phyloP scores from a whole-genome alignment of 2,329 filamentous ascomycete genomes.

The Xylariaceae sp. region DNA sequence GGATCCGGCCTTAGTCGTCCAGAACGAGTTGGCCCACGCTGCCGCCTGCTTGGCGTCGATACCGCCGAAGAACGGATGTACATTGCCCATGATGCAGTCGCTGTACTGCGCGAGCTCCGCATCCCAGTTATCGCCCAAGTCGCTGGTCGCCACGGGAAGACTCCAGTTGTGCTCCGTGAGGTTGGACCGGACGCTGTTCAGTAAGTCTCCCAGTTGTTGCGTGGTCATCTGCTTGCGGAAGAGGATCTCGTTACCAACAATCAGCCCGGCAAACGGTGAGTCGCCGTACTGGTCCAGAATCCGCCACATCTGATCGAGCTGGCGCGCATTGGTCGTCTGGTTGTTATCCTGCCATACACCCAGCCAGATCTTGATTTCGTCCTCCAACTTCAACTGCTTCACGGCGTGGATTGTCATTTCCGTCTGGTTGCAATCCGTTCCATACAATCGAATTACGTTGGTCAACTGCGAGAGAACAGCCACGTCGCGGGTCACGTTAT shows the following conservation, averaged over 20 bases:
- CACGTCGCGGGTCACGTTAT: slow-evolving; percentile 88
- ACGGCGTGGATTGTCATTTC: slow-evolving; percentile 87
- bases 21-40: slow-evolving; percentile 78
- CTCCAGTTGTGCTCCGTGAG: slow-evolving; percentile 60
- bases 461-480: slow-evolving; percentile 87
- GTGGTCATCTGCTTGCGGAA: slow-evolving; percentile 71
- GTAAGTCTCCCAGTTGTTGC: slow-evolving; percentile 55
- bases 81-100: slow-evolving; percentile 92
- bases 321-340: slow-evolving; percentile 73
- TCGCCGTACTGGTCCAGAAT: slow-evolving; percentile 66
- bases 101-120: slow-evolving; percentile 60
- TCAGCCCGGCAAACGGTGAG: slow-evolving; percentile 72
- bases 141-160: slow-evolving; percentile 78
- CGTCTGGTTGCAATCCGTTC: slow-evolving; percentile 96
- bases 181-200: slow-evolving; percentile 66
- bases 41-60: slow-evolving; percentile 63
- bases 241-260: slow-evolving; percentile 74
- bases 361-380: slow-evolving; percentile 80
- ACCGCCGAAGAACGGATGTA: slow-evolving; percentile 93
- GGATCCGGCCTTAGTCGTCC: slow-evolving; percentile 61
- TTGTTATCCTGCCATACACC: slow-evolving; percentile 91
- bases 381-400: slow-evolving; percentile 63
- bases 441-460: slow-evolving; percentile 82
- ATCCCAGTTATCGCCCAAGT: slow-evolving; percentile 86
- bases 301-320: slow-evolving; percentile 77